Percentiles rank a stretch among this genome's conserved stretches.
Conservation (phyloP, 2,329 filamentous ascomycete genomes). For the Cadophora luteo-olivacea region DNA sequence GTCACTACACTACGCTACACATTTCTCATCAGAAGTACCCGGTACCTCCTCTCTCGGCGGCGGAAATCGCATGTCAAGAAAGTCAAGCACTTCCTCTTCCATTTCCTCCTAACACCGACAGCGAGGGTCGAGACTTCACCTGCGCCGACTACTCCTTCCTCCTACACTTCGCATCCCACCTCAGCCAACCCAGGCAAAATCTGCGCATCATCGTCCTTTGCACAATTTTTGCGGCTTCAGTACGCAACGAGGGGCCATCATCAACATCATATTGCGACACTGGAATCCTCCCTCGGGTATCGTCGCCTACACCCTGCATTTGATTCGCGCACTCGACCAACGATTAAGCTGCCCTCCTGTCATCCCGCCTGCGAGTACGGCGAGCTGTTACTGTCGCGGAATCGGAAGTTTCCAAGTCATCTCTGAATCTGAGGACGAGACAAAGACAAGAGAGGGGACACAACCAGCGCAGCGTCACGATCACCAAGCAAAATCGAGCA, state of each 20-base stretch:
- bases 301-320: slow-evolving; percentile 12
- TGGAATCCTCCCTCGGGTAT: not conserved
- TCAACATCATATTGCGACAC: slow-evolving; percentile 10
- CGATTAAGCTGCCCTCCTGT: slow-evolving; percentile 2
- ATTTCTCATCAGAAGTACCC: slow-evolving; percentile 17
- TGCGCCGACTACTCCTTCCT: slow-evolving; percentile 8
- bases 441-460: slow-evolving; percentile 8
- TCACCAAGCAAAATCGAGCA: slow-evolving; percentile 10
- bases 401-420: slow-evolving; percentile 10
- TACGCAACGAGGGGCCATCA: not conserved
- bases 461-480: slow-evolving; percentile 6
- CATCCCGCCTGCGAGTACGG: slow-evolving; percentile 10
- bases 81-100: not conserved
- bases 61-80: slow-evolving; percentile 20
- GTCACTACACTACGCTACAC: not conserved
- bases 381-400: slow-evolving; percentile 11
- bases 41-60: slow-evolving; percentile 16
- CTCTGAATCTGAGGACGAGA: slow-evolving; percentile 2
- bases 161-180: slow-evolving; percentile 14
- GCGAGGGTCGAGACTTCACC: slow-evolving; percentile 13
- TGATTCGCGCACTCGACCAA: slow-evolving; percentile 16
- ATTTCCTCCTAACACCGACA: slow-evolving; percentile 1
- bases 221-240: slow-evolving; percentile 9
- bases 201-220: slow-evolving; percentile 19
- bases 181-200: slow-evolving; percentile 4